Evolutionary conservation across 208 protist species (phyloP).

Genomic region (Herpetomonas muscarum): DNA sequence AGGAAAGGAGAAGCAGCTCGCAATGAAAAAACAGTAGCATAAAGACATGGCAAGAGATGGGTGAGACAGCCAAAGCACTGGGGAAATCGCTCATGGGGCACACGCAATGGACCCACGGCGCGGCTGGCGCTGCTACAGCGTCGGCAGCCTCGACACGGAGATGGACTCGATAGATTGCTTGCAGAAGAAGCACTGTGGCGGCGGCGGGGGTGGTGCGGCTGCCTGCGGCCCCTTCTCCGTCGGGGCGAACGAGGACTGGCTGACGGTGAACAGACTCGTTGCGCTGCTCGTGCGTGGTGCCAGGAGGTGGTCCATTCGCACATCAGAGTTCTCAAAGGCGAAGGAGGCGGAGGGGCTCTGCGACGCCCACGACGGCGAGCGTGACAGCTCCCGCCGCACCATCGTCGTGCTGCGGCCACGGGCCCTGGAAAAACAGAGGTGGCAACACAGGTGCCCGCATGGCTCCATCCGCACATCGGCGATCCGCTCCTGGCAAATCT

Average conservation of each 20-base stretch:
- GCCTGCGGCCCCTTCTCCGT: too few species aligned
- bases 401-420: slow-evolving; percentile 3
- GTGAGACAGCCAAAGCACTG: too few species aligned
- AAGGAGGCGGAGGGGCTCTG: background rate
- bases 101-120: too few species aligned
- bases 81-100: too few species aligned
- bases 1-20: too few species aligned
- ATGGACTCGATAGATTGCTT: slow-evolving; percentile 14
- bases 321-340: too few species aligned
- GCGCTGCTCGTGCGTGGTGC: too few species aligned
- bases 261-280: background rate
- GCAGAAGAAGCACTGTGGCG: slow-evolving; percentile 30
- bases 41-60: too few species aligned
- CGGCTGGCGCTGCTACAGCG: background rate
- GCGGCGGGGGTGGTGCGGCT: background rate
- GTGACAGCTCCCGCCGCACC: background rate
- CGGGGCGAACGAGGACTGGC: background rate
- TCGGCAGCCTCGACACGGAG: background rate
- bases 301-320: too few species aligned
- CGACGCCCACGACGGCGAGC: background rate
- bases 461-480: slow-evolving; percentile 17
- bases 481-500: slow-evolving; percentile 14
- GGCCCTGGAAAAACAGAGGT: slow-evolving; percentile 13
- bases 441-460: slow-evolving; percentile 28
- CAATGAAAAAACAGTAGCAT: too few species aligned